phyloP scores from a whole-genome alignment of 306 rosid genomes.

The Cucurbita moschata region DNA sequence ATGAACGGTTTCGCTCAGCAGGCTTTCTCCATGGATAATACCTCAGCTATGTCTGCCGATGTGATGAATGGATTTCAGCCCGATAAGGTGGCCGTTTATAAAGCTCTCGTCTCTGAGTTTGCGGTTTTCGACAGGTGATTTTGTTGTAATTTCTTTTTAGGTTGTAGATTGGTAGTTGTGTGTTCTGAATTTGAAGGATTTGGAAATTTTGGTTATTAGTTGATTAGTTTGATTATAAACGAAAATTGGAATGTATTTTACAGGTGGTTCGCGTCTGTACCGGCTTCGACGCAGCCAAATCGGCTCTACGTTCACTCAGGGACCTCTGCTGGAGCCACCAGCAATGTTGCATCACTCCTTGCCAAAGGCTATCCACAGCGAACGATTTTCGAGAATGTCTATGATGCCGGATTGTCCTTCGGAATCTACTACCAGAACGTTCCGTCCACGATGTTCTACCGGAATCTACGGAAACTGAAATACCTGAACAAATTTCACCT shows the following conservation, averaged over 20 bases:
- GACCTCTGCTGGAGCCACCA: constrained; percentile 67
- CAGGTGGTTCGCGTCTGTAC: constrained; percentile 88
- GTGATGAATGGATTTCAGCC: constrained; percentile 82
- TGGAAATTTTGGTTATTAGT: neutral
- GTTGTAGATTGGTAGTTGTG: neutral
- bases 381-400: constrained; percentile 51
- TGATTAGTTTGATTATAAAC: neutral
- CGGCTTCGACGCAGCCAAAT: constrained; percentile 79
- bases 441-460: constrained; percentile 62
- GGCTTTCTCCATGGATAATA: constrained; percentile 62
- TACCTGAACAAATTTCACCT: constrained; percentile 27
- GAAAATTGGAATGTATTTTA: neutral
- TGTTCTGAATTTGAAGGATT: neutral
- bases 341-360: constrained; percentile 41
- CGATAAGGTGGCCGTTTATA: constrained; percentile 39
- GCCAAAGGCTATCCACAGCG: constrained; percentile 55
- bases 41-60: constrained; percentile 28
- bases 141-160: neutral
- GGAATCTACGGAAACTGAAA: constrained; percentile 59
- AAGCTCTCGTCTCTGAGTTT: constrained; percentile 56
- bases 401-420: constrained; percentile 41
- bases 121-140: constrained; percentile 77
- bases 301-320: constrained; percentile 74
- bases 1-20: constrained; percentile 88
- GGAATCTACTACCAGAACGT: constrained; percentile 71